phyloP scores from a whole-genome alignment of 306 rosid genomes.

The Boehmeria nivea region DNA sequence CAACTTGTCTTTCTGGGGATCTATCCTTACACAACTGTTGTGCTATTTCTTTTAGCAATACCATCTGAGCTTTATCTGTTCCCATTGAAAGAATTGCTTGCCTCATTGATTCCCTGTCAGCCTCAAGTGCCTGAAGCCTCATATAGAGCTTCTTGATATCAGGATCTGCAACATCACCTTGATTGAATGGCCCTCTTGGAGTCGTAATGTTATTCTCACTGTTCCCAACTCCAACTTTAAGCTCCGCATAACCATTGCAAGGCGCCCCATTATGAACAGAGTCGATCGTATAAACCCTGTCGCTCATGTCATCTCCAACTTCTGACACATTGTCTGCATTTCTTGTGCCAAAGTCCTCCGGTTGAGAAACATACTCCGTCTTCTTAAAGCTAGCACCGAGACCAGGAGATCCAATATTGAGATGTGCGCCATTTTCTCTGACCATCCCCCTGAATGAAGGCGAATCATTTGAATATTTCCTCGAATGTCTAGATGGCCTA shows the following conservation, averaged over 20 bases:
- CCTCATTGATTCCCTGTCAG: constrained; percentile 99
- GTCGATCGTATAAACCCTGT: constrained; percentile 90
- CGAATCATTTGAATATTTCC: constrained; percentile 59
- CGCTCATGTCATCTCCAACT: constrained; percentile 64
- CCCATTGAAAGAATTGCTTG: constrained; percentile 83
- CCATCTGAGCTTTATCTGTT: constrained; percentile 87
- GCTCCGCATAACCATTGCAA: constrained; percentile 40
- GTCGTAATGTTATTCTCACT: constrained; percentile 47
- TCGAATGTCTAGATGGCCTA: constrained; percentile 39
- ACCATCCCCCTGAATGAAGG: constrained; percentile 34
- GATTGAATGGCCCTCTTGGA: constrained; percentile 46
- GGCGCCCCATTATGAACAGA: constrained; percentile 62
- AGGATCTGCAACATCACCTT: constrained; percentile 59
- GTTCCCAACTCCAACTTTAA: constrained; percentile 45
- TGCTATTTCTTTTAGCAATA: constrained; percentile 93
- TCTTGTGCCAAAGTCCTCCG: constrained; percentile 56
- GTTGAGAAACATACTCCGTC: constrained; percentile 43
- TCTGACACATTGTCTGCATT: constrained; percentile 62
- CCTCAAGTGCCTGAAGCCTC: constrained; percentile 99
- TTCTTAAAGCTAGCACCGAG: constrained; percentile 39
- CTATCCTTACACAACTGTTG: constrained; percentile 81
- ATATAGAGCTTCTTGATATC: constrained; percentile 74
- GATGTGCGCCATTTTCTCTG: constrained; percentile 45
- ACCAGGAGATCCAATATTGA: constrained; percentile 47
- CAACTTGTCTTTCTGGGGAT: constrained; percentile 52